Evolutionary conservation across 164 flowering plant genomes (phyloP), one percentile per base, ranked within the genome.

Genomic region (Paratinospora sagittata): DNA sequence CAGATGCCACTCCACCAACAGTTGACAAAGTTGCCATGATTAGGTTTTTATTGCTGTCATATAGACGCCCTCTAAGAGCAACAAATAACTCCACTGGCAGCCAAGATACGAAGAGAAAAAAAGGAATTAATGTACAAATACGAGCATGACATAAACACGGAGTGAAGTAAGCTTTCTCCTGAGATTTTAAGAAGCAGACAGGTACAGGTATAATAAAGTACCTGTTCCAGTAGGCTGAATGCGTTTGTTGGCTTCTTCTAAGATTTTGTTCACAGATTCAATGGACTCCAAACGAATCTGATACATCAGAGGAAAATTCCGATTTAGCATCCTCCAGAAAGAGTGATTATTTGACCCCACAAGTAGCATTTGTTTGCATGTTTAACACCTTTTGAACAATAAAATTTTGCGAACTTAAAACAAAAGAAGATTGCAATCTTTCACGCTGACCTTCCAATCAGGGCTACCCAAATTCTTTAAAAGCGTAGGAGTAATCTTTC

Each of bases 221-320:
- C 99, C 91, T 71, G 98, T 93, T 71, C 99, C 99, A 78, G 89
- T 82, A 19, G 98, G 91, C 78, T 89, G 98, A 78, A 96, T 86
- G 67, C 97, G 95, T 70, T 87, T 91, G 76, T 93, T 89, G 72
- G 98, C 96, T 75, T 93, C 99, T 71, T 93, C 98, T 78, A 96
- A 72, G 67, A 96, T 91, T 78, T 88, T 93, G 75, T 84, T 93
- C 26, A 96, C 91, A 12, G 86, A 81, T 78, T 96, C 99, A 78
- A 96, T 92, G n/a, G 99, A 91, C 80, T 96, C 99, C 82, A 91
- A 76, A 34, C 99, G 97, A 67, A 86, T 72, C 99, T 96, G 82
- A 9, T 80, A 74, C 16, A 73, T 63, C 21, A 68, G 27, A 52
- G 17, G 43, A 71, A 27, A 23, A 77, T 37, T 3, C 21, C 24